Percentiles rank a stretch among this genome's conserved stretches.
These are phyloP conservation scores for Xylaria bambusicola DNA, from an alignment of 495 filamentous ascomycete species.

Conservation along the genomic window DNA sequence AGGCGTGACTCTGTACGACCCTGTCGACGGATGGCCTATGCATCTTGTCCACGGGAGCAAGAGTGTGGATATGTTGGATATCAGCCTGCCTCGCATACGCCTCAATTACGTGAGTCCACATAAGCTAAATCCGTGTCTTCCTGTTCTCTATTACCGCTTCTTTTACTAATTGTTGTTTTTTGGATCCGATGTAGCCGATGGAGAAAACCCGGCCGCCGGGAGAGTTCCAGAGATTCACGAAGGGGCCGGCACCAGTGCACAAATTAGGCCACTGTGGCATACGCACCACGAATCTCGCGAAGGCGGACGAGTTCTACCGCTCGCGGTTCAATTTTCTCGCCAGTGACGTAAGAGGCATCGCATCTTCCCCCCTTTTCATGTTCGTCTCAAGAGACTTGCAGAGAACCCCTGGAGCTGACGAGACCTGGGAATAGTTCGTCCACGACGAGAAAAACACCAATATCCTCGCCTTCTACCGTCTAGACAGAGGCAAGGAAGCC, in stretches of 20 bases:
- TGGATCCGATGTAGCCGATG: constrained; percentile 31
- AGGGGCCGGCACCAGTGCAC: constrained; percentile 68
- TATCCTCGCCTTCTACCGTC: constrained; percentile 63
- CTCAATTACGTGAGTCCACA: constrained; percentile 28
- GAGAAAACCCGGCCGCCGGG: constrained; percentile 51
- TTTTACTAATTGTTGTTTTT: not conserved
- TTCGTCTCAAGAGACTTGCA: no score
- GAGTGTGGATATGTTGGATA: constrained; percentile 31
- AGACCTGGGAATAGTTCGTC: constrained; percentile 36
- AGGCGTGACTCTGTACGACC: constrained; percentile 58
- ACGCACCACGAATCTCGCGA: constrained; percentile 60
- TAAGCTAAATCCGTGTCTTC: not conserved
- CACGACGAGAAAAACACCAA: constrained; percentile 52
- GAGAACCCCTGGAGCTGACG: not conserved
- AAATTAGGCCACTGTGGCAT: constrained; percentile 77
- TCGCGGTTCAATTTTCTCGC: constrained; percentile 68
- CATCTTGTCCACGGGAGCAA: constrained; percentile 60
- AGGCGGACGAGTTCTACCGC: constrained; percentile 63
- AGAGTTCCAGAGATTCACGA: constrained; percentile 56
- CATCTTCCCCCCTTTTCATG: no score
- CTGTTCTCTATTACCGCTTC: no score
- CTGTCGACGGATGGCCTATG: constrained; percentile 59
- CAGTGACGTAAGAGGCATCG: constrained; percentile 42
- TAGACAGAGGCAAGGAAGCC: constrained; percentile 60
- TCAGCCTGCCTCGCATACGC: constrained; percentile 23